Conservation (phyloP, 2,329 filamentous ascomycete genomes). For the Mycosphaerella sp. region DNA sequence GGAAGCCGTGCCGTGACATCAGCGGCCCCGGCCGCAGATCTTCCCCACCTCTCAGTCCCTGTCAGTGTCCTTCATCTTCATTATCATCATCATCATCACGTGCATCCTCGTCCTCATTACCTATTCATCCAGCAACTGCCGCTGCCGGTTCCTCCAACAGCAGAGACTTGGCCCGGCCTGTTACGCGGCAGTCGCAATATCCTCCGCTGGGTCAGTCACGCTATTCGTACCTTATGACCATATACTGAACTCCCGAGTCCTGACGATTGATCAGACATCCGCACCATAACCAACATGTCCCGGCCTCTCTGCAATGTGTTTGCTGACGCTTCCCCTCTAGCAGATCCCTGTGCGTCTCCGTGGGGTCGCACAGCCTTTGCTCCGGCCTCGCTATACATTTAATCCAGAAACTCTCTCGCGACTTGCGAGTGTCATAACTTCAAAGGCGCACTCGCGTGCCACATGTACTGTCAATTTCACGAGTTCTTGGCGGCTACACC, state of each 20-base stretch:
- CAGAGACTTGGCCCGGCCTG: not conserved
- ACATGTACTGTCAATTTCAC: not conserved
- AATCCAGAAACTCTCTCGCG: not conserved
- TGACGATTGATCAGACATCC: not conserved
- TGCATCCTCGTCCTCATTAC: not conserved
- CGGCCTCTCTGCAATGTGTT: not conserved
- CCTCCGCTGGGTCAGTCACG: not conserved
- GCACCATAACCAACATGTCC: not conserved
- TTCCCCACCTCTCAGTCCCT: not conserved
- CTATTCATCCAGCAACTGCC: not conserved
- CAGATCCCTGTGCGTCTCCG: not conserved
- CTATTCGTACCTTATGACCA: not conserved
- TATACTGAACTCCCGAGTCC: not conserved
- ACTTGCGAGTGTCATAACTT: not conserved
- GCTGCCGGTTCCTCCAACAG: not conserved
- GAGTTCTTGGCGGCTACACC: slow-evolving; percentile 18
- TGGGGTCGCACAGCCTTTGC: not conserved
- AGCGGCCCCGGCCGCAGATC: not conserved
- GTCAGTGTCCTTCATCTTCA: not conserved
- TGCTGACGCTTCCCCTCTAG: not conserved
- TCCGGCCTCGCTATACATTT: not conserved
- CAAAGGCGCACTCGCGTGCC: too few relatives aligned
- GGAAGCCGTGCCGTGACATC: not conserved
- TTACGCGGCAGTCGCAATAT: not conserved
- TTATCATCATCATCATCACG: not conserved